Evolutionary conservation across 768 basidiomycete genomes (phyloP).

Genomic region (Leucogyrophana mollusca): DNA sequence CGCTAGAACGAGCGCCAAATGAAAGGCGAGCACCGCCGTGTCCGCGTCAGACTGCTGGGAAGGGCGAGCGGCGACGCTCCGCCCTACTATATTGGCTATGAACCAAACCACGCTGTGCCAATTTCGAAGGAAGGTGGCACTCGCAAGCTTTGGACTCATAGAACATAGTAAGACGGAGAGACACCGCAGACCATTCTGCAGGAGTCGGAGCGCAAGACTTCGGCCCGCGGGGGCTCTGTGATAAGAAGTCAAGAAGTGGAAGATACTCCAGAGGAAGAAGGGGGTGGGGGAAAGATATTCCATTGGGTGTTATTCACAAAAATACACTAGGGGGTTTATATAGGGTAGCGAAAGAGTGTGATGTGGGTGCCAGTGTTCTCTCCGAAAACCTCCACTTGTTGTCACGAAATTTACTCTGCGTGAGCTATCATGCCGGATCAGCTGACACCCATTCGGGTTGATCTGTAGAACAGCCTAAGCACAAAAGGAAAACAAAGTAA

Average conservation of each 20-base stretch:
- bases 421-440: conserved; percentile 10
- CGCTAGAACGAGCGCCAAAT: conserved; percentile 2
- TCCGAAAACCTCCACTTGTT: conserved; percentile 11
- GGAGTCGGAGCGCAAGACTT: conserved; percentile 13
- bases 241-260: conserved; percentile 8
- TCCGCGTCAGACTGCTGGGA: background rate
- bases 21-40: no score
- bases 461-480: conserved; percentile 23
- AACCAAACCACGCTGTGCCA: conserved; percentile 42
- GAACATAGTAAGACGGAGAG: conserved; percentile 32
- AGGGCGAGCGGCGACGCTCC: conserved; percentile 36
- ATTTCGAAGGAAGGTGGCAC: conserved; percentile 33
- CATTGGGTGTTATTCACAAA: no score
- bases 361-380: conserved; percentile 4
- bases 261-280: background rate
- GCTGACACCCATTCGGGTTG: conserved; percentile 15
- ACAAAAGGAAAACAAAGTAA: conserved; percentile 20
- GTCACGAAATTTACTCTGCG: conserved; percentile 21
- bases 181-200: conserved; percentile 23
- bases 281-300: no score
- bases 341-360: background rate
- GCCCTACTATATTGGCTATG: conserved; percentile 57
- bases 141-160: conserved; percentile 37
- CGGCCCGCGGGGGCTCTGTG: conserved; percentile 7
- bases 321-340: background rate